These are phyloP conservation scores for Musa troglodytarum DNA, from an alignment of 176 grass and related monocot species.

Conservation along the genomic window DNA sequence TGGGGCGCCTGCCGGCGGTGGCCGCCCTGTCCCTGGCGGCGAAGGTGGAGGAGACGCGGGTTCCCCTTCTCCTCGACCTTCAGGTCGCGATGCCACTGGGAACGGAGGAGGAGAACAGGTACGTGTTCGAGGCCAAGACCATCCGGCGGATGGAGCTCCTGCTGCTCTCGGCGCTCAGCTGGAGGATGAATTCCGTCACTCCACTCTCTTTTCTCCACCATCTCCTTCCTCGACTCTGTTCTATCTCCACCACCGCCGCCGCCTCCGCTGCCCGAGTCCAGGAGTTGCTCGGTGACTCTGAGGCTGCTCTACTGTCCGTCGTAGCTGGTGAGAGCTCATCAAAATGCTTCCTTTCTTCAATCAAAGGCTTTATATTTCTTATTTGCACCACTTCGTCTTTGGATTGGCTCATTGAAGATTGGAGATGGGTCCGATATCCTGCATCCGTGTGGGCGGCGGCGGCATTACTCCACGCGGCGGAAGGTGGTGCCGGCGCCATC, in stretches of 20 bases:
- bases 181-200: slow-evolving; percentile 73
- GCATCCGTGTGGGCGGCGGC: slow-evolving; percentile 71
- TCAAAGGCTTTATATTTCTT: not conserved
- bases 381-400: not conserved
- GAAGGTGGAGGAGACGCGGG: slow-evolving; percentile 73
- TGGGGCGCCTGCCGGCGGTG: slow-evolving; percentile 52
- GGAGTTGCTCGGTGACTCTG: slow-evolving; percentile 31
- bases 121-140: slow-evolving; percentile 61
- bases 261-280: not conserved
- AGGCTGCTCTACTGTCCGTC: slow-evolving; percentile 35
- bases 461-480: slow-evolving; percentile 30
- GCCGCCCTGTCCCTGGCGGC: slow-evolving; percentile 64
- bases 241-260: not conserved
- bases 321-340: slow-evolving; percentile 42
- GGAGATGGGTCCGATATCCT: slow-evolving; percentile 56
- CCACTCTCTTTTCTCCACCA: slow-evolving; percentile 63
- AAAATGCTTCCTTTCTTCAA: not conserved
- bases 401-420: slow-evolving; percentile 31
- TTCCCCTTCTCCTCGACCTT: slow-evolving; percentile 51
- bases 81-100: slow-evolving; percentile 30
- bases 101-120: slow-evolving; percentile 7
- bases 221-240: slow-evolving; percentile 19
- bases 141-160: slow-evolving; percentile 80
- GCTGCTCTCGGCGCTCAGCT: slow-evolving; percentile 55
- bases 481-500: not conserved